Evolutionary conservation across 2,329 filamentous ascomycete genomes (phyloP).

Genomic region (Hymenoscyphus albidus): DNA sequence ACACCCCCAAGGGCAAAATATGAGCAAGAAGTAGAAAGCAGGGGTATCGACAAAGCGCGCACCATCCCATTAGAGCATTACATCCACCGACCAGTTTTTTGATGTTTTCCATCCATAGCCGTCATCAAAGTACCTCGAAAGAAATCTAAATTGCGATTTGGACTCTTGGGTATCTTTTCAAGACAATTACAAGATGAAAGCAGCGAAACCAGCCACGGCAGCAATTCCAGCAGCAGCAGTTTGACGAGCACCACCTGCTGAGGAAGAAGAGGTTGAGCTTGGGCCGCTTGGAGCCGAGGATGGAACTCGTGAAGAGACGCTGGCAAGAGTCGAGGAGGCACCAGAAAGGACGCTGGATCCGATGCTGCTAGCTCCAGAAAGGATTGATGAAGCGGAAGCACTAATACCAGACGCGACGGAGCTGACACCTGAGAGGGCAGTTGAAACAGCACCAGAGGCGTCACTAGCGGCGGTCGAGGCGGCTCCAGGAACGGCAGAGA

Average conservation of each 20-base stretch:
- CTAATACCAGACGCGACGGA: neutral
- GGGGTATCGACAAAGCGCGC: constrained; percentile 26
- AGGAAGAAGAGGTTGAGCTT: constrained; percentile 22
- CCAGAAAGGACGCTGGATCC: constrained; percentile 7
- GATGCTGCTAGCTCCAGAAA: constrained; percentile 9
- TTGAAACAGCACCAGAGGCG: constrained; percentile 10
- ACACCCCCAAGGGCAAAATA: constrained; percentile 23
- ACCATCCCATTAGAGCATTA: constrained; percentile 11
- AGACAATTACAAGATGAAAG: constrained; percentile 31
- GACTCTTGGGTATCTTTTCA: constrained; percentile 3
- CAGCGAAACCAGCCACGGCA: constrained; percentile 32
- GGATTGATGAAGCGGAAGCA: constrained; percentile 12
- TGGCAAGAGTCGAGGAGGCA: constrained; percentile 4
- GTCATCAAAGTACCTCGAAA: constrained; percentile 14
- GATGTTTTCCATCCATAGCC: constrained; percentile 12
- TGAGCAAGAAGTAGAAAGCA: constrained; percentile 28
- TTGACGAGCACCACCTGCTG: constrained; percentile 25
- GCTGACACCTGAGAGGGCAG: constrained; percentile 4
- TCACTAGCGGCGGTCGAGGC: constrained; percentile 14
- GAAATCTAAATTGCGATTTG: constrained; percentile 18
- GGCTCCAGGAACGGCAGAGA: constrained; percentile 12
- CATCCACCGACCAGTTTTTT: constrained; percentile 10
- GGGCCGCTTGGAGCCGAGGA: constrained; percentile 14
- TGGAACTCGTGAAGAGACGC: constrained; percentile 2
- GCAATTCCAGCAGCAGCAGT: constrained; percentile 30